These are phyloP conservation scores for Fusarium sp. DNA, from an alignment of 2,329 filamentous ascomycete genomes.

Conservation along the genomic window DNA sequence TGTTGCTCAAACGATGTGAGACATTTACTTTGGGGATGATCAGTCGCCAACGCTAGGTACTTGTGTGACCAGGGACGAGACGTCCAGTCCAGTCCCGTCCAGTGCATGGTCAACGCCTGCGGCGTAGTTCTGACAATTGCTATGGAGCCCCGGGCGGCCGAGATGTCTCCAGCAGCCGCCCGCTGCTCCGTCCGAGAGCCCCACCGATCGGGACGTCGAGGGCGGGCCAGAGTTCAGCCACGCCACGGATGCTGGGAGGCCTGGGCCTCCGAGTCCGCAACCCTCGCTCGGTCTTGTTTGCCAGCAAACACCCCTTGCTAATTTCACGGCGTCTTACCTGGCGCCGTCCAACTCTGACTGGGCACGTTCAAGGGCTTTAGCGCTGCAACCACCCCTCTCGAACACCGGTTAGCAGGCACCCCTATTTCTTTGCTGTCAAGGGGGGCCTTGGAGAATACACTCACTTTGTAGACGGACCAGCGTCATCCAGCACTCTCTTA, in stretches of 20 bases:
- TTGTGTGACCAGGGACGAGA: constrained; percentile 20
- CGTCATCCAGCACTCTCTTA: constrained; percentile 39
- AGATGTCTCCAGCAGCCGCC: constrained; percentile 37
- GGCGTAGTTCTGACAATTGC: constrained; percentile 37
- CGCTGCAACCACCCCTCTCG: constrained; percentile 30
- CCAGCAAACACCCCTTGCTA: constrained; percentile 30
- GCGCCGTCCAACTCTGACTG: constrained; percentile 15
- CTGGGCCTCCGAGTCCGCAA: constrained; percentile 38
- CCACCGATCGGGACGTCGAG: constrained; percentile 45
- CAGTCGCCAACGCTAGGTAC: constrained; percentile 27
- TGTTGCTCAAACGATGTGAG: constrained; percentile 34
- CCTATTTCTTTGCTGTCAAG: constrained; percentile 12
- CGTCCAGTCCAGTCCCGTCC: neutral
- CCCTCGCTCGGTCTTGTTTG: constrained; percentile 13
- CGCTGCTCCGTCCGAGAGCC: constrained; percentile 44
- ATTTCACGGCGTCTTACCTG: constrained; percentile 13
- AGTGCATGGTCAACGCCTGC: constrained; percentile 30
- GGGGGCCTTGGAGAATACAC: constrained; percentile 33
- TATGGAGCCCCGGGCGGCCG: constrained; percentile 40
- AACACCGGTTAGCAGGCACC: neutral
- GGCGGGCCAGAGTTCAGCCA: constrained; percentile 47
- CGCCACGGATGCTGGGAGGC: constrained; percentile 29
- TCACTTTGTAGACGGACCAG: constrained; percentile 31
- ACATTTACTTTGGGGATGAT: constrained; percentile 40
- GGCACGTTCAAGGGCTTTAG: neutral